Base-by-base conservation (phyloP, 306 rosid genomes). In the Cyclanthera cordifolia region DNA sequence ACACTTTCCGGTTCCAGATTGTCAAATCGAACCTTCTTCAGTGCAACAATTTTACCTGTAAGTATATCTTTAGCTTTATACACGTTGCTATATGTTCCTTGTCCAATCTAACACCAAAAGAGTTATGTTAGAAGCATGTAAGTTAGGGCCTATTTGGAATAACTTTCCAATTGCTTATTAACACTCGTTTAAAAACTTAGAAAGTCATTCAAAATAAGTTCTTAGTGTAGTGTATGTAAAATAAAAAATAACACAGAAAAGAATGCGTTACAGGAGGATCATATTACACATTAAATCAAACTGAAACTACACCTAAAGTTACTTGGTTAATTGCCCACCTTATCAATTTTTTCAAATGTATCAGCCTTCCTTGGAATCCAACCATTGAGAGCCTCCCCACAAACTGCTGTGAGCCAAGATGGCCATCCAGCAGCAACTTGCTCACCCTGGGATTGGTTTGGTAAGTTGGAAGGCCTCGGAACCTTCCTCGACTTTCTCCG, bases 1-100 rank as follows among this genome's bases (percentile, higher is more conserved):
- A 87, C 84, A 27, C 93, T 87, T 81, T 87, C 89, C 2, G 87
- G 93, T 71, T 87, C 93, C 75, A 84, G 67, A 84, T 84, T 84
- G 79, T 87, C 93, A 73, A 87, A 87, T 16, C 93, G 84, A 75
- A 87, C 93, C 84, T 87, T 87, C 82, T 87, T 87, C 19, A 87
- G 78, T 46, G 93, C 93, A 75, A 84, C 93, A 82, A 81, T 75
- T 75, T 84, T 84, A 68, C 84, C 86, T 7, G 93, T 84, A 79
- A 82, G 49, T 13, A 58, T 79, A 77, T 87, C 93, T 80, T 80
- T 87, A 68, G 93, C 93, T 82, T 87, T 87, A 83, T 87, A 87
- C 71, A 87, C 93, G 68, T 87, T 87, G 79, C 93, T 87, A 75
- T 87, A 87, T 50, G 93, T 87, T 59, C 93, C 93, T 81, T 87